phyloP scores from a whole-genome alignment of 345 rosid species.

The Dipteronia dyeriana region DNA sequence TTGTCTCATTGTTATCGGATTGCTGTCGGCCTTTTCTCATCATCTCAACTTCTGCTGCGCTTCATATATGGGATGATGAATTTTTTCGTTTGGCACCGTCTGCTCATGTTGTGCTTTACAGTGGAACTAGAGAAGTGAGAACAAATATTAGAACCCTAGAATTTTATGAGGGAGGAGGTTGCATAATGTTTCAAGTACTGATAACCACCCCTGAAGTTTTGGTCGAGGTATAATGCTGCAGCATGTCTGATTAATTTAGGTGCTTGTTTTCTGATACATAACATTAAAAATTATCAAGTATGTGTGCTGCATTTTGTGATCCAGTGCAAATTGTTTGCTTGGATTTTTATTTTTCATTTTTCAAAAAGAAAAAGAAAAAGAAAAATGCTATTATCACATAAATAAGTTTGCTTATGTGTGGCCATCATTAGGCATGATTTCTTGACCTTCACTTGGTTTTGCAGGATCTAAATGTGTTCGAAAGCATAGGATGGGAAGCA shows the following conservation, averaged over 20 bases:
- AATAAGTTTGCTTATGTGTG: neutral
- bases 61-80: slow-evolving; percentile 50
- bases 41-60: slow-evolving; percentile 39
- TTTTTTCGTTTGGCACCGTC: slow-evolving; percentile 42
- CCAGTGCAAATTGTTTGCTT: neutral
- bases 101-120: slow-evolving; percentile 45
- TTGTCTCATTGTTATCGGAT: slow-evolving; percentile 32
- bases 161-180: slow-evolving; percentile 39
- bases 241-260: slow-evolving; percentile 15
- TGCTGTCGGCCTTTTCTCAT: slow-evolving; percentile 46
- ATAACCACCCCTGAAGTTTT: slow-evolving; percentile 47
- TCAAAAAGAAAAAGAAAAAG: neutral
- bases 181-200: slow-evolving; percentile 50
- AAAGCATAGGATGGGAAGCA: slow-evolving; percentile 47
- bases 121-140: slow-evolving; percentile 40
- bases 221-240: slow-evolving; percentile 40
- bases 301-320: slow-evolving; percentile 5
- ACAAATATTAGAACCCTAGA: slow-evolving; percentile 45
- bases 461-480: slow-evolving; percentile 48
- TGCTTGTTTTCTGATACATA: slow-evolving; percentile 1
- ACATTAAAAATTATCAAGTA: neutral
- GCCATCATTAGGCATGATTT: slow-evolving; percentile 1
- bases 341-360: neutral
- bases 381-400: neutral
- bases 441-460: slow-evolving; percentile 20